Conservation (phyloP, 148 eudicot species). For the Rhododendron kiyosumense region DNA sequence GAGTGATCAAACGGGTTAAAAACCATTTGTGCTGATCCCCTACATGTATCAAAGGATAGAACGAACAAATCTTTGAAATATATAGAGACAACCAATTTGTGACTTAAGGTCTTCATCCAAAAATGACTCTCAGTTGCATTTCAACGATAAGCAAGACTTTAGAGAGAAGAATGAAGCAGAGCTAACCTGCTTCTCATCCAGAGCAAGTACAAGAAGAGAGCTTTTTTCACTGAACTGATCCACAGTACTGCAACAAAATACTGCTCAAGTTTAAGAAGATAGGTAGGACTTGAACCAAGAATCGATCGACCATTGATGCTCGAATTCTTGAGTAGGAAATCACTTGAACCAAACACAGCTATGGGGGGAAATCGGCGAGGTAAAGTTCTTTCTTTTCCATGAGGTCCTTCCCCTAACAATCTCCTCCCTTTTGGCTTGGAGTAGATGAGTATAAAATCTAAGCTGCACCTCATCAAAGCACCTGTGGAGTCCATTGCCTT, state of each 20-base stretch:
- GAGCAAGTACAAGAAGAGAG: constrained; percentile 65
- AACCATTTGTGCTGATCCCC: background rate
- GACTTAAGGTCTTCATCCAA: background rate
- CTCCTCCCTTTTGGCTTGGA: constrained; percentile 24
- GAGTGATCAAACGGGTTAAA: background rate
- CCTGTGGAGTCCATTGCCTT: no score
- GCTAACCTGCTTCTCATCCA: constrained; percentile 73
- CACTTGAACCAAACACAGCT: background rate
- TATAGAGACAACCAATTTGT: background rate
- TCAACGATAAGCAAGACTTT: background rate
- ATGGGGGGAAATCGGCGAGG: constrained; percentile 14
- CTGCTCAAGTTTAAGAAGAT: background rate
- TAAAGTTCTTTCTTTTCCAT: constrained; percentile 41
- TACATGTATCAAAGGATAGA: background rate
- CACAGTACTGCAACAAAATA: constrained; percentile 51
- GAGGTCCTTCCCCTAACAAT: constrained; percentile 62
- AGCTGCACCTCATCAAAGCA: no score
- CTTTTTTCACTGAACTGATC: constrained; percentile 95
- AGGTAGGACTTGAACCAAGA: background rate
- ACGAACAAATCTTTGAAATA: background rate
- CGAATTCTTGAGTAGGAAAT: background rate
- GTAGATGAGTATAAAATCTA: no score
- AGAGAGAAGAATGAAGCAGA: background rate
- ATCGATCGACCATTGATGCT: background rate
- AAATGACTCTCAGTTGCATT: background rate